phyloP scores from a whole-genome alignment of 306 rosid species.

The Hippophae gyantsensis region DNA sequence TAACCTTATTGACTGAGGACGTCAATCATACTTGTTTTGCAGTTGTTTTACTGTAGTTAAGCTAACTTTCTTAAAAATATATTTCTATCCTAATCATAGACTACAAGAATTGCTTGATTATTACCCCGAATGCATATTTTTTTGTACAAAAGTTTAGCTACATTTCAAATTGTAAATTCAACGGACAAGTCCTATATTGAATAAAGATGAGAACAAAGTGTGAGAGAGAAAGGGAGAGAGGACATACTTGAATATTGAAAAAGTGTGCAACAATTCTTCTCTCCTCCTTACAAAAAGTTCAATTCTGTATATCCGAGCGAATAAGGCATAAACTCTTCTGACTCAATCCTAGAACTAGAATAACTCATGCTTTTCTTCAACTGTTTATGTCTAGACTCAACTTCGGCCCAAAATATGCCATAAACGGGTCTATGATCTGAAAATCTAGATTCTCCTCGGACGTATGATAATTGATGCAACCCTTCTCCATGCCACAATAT shows the following conservation, averaged over 20 bases:
- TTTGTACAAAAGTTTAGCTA: too few species aligned
- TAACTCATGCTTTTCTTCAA: slow-evolving; percentile 85
- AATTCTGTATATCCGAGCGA: slow-evolving; percentile 92
- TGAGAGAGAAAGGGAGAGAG: slow-evolving; percentile 16
- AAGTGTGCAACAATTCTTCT: slow-evolving; percentile 28
- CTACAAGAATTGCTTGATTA: too few species aligned
- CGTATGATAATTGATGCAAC: slow-evolving; percentile 82
- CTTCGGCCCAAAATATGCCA: slow-evolving; percentile 94
- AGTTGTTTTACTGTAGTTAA: too few species aligned
- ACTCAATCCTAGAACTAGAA: slow-evolving; percentile 78
- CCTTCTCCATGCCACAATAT: slow-evolving; percentile 97
- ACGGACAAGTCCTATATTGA: too few species aligned
- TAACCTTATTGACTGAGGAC: too few species aligned
- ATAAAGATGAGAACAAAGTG: too few species aligned
- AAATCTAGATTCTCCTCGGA: slow-evolving; percentile 88
- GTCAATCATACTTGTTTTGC: too few species aligned
- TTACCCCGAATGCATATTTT: too few species aligned
- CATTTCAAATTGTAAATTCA: too few species aligned
- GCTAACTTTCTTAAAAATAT: too few species aligned
- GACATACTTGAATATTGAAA: slow-evolving; percentile 37
- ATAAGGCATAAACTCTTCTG: slow-evolving; percentile 84
- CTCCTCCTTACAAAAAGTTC: slow-evolving; percentile 65
- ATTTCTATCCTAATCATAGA: too few species aligned
- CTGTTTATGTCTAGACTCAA: slow-evolving; percentile 65
- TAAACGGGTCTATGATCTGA: slow-evolving; percentile 97